Evolutionary conservation across 1,284 basidiomycete genomes (phyloP), one percentile per base, ranked within the genome.

Genomic region (Cryptococcus floricola): DNA sequence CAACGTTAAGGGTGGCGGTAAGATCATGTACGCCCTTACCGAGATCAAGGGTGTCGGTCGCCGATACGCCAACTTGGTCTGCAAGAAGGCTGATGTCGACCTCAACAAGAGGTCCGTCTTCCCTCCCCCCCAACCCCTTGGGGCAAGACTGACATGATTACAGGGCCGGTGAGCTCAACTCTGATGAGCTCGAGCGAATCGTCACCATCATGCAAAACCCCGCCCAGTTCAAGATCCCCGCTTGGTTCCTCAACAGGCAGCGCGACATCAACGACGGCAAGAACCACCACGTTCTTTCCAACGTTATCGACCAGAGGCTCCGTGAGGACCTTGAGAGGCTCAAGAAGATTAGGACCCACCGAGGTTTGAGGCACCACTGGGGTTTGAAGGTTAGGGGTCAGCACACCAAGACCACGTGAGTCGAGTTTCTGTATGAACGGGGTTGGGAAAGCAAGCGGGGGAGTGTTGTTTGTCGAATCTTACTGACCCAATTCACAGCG

Each of bases 31-130:
- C 79, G 80, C 92, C 72, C 78, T 96, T 82, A 96, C 92, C 53
- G 92, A 98, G 83, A 98, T 98, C 85, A 97, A 97, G 85, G 96
- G 96, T 88, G 95, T 99, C 65, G 96, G 96, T 76, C 88, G 96
- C 65, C 89, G 96, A 61, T 98, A 97, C 82, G 87, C 96, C 78
- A 98, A 98, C 83, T 83, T 98, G 74, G 95, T 98, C 71, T 98
- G 94, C 87, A 98, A 98, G 83, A 99, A 99, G 85, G 96, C 96
- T 68, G 96, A 98, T 82, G 90, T 99, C 58, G 94, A 98, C 78
- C 85, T 99, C 66, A 89, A 85, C 84, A 99, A 99, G 83, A 91
- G 96, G 94, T 96, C 71, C 63, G 88, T 81, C 18, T 43, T n/a
- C n/a, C n/a, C n/a, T n/a, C n/a, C n/a, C n/a, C n/a, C n/a, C n/a